Evolutionary conservation across 805 yeast genomes (phyloP).

Genomic region (Ogataea ganodermae): DNA sequence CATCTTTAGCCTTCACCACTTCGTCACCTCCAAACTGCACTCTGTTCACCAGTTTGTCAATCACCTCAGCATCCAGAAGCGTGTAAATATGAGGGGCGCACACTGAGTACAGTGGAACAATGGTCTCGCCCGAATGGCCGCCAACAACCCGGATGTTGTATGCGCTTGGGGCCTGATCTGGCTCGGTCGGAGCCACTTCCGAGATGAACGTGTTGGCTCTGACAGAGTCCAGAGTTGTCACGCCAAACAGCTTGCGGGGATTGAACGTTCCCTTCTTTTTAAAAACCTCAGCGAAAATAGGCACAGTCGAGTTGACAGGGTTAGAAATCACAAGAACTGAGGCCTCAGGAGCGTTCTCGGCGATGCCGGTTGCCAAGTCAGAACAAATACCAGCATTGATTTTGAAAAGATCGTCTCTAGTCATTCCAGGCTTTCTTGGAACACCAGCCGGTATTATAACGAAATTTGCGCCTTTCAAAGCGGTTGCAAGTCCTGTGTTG

Average conservation of each 20-base stretch:
- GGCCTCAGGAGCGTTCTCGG: constrained; percentile 51
- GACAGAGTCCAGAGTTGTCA: constrained; percentile 59
- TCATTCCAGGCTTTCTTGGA: constrained; percentile 67
- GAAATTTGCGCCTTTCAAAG: constrained; percentile 48
- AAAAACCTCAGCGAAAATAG: constrained; percentile 59
- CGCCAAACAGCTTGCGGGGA: constrained; percentile 56
- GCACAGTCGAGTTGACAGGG: constrained; percentile 64
- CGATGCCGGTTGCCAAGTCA: constrained; percentile 52
- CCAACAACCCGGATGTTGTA: constrained; percentile 77
- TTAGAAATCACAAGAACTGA: constrained; percentile 57
- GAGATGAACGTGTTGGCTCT: constrained; percentile 79
- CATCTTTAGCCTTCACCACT: constrained; percentile 92
- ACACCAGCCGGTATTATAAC: constrained; percentile 64
- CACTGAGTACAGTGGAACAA: constrained; percentile 71
- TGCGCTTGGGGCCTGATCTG: constrained; percentile 46
- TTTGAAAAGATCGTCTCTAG: constrained; percentile 62
- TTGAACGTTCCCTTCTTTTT: constrained; percentile 52
- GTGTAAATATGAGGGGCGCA: constrained; percentile 33
- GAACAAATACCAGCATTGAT: constrained; percentile 58
- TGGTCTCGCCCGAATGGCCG: constrained; percentile 93
- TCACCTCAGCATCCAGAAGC: constrained; percentile 38
- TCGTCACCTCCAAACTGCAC: constrained; percentile 91
- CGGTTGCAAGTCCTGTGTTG: constrained; percentile 35
- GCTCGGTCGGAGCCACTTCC: constrained; percentile 46
- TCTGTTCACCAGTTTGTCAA: constrained; percentile 70